Base-by-base conservation (phyloP, 129 eudicot genomes). In the Oenanthe sinensis region DNA sequence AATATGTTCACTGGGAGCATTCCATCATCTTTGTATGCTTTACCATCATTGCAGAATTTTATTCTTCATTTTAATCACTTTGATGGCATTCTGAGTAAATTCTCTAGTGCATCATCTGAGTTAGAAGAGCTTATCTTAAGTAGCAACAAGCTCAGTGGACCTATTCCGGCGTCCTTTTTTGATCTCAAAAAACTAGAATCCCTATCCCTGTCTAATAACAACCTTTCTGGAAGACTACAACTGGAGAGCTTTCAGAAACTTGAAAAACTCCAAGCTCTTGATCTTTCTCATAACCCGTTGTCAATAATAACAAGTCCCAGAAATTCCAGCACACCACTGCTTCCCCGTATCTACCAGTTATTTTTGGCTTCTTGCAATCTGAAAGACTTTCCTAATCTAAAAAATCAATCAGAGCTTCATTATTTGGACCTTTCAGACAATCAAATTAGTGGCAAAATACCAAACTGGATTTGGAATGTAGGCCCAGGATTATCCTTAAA, bases 371-470 rank as follows among this genome's bases (percentile, higher is more conserved):
- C 89, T 16, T 88, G 91, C 82, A 83, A 78, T 0, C 74, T 85
- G 39, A 52, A 71, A 19, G 46, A 13, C 14, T 6, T 87, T 37
- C 88, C 91, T 28, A 50, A 52, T 70, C 46, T 85, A 22, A 76
- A 30, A 47, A 81, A 75, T 65, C 83, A 85, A 30, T 42, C 87
- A 52, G 43, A 39, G 2, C 19, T 87, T 45, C 20, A 9, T 16
- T 10, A 75, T 65, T 73, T 82, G n/a, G 91, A 87, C 39, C 87
- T 87, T 50, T 85, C 91, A 26, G 72, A 78, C 77, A 87, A 87
- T 74, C 82, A 78, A 47, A 70, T 87, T 50, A 15, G 47, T 5
- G 91, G 91, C 1, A 80, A 74, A 28, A 82, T 87, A n/a, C 91
- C 91, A n/a, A 85, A 76, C 46, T 87, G 88, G 87, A 45, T 87